Conservation (phyloP, 148 eudicot species). For the Amaranthus cruentus region DNA sequence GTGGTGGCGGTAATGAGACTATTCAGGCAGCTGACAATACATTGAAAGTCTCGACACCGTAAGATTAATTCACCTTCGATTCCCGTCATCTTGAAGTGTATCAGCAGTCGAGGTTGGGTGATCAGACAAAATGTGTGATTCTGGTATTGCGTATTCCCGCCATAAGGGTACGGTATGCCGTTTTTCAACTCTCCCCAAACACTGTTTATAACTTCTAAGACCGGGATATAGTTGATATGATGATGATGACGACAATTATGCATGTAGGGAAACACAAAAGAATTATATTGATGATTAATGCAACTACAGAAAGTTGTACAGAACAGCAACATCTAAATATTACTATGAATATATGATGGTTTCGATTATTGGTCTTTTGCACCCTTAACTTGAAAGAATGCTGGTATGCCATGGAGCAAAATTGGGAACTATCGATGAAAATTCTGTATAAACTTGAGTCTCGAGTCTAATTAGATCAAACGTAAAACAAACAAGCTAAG, state of each 20-base stretch:
- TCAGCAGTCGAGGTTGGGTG: background rate
- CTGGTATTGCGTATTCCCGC: too few relatives aligned
- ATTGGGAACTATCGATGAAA: too few relatives aligned
- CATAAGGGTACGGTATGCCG: too few relatives aligned
- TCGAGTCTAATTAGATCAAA: too few relatives aligned
- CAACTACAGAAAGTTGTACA: background rate
- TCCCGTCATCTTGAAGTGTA: background rate
- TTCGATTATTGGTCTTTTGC: background rate
- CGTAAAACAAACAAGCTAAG: too few relatives aligned
- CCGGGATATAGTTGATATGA: too few relatives aligned
- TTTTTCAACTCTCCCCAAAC: too few relatives aligned
- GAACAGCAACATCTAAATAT: background rate
- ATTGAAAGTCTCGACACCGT: conserved; percentile 23
- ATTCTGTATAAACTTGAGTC: too few relatives aligned
- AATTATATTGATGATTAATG: background rate
- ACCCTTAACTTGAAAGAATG: background rate
- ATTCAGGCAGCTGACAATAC: conserved; percentile 43
- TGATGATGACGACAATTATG: too few relatives aligned
- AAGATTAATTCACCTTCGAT: background rate
- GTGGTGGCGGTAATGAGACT: conserved; percentile 23
- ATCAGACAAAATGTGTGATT: too few relatives aligned
- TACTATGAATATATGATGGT: background rate
- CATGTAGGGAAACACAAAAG: background rate
- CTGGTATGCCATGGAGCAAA: background rate
- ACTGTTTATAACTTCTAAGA: too few relatives aligned